These are phyloP conservation scores for Tricholoma bakamatsutake DNA, from an alignment of 768 basidiomycete genomes.

Conservation along the genomic window DNA sequence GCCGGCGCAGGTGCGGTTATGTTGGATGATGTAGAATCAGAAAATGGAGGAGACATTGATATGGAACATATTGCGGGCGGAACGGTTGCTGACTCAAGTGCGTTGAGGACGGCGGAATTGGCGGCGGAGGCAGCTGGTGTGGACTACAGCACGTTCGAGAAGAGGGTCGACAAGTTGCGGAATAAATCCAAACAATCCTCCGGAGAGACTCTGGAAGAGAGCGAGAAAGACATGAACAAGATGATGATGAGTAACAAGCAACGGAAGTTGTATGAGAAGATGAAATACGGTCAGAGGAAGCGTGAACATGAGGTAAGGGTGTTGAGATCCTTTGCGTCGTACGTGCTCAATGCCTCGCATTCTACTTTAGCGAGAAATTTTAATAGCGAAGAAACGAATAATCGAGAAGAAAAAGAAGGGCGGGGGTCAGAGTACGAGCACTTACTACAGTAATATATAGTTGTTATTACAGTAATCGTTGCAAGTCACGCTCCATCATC, in stretches of 20 bases:
- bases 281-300: constrained; percentile 82
- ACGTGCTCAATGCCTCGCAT: constrained; percentile 8
- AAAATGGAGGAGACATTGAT: constrained; percentile 27
- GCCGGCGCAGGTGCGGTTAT: constrained; percentile 26
- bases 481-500: background rate
- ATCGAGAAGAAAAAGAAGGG: constrained; percentile 50
- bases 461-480: too few relatives aligned
- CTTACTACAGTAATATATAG: too few relatives aligned
- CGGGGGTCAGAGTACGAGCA: constrained; percentile 3
- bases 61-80: constrained; percentile 26
- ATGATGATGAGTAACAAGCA: constrained; percentile 98
- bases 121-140: constrained; percentile 87
- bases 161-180: constrained; percentile 57
- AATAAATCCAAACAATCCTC: constrained; percentile 30
- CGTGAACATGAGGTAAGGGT: constrained; percentile 69
- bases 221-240: constrained; percentile 88
- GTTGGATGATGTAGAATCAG: constrained; percentile 27
- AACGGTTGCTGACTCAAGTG: constrained; percentile 51
- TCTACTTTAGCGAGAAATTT: constrained; percentile 44
- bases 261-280: constrained; percentile 87
- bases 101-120: constrained; percentile 81
- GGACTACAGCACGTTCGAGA: constrained; percentile 75
- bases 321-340: background rate
- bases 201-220: constrained; percentile 28
- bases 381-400: constrained; percentile 53